These are phyloP conservation scores for Castanea mollissima DNA, from an alignment of 306 rosid species.

Conservation along the genomic window DNA sequence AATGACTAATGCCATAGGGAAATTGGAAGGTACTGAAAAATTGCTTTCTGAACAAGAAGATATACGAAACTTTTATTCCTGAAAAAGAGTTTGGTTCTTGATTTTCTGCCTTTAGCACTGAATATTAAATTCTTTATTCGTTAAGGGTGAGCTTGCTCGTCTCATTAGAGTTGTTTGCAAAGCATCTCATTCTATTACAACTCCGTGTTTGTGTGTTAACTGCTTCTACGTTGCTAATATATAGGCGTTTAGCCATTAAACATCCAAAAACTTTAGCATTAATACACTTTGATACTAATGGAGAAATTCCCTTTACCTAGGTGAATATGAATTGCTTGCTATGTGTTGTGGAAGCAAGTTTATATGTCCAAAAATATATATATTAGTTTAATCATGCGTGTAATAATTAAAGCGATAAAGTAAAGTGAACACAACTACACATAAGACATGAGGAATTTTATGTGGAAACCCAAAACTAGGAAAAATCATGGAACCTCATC, in stretches of 20 bases:
- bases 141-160: not conserved
- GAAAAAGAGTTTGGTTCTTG: not conserved
- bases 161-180: not conserved
- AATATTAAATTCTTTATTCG: not conserved
- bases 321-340: no score
- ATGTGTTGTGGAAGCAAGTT: no score
- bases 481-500: no score
- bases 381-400: no score
- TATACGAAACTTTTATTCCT: not conserved
- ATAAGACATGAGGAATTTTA: no score
- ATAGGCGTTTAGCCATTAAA: not conserved
- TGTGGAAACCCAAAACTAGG: no score
- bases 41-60: constrained; percentile 19
- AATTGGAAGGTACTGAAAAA: constrained; percentile 73
- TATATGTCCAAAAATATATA: no score
- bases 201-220: not conserved
- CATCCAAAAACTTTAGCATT: not conserved
- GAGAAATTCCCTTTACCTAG: no score
- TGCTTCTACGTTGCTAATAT: not conserved
- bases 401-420: no score
- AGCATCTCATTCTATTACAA: not conserved
- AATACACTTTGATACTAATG: not conserved
- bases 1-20: constrained; percentile 68
- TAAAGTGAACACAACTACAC: no score
- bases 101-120: not conserved